phyloP scores from a whole-genome alignment of 78 protist genomes.

The slime mould (Dictyostelium discoideum) region DNA sequence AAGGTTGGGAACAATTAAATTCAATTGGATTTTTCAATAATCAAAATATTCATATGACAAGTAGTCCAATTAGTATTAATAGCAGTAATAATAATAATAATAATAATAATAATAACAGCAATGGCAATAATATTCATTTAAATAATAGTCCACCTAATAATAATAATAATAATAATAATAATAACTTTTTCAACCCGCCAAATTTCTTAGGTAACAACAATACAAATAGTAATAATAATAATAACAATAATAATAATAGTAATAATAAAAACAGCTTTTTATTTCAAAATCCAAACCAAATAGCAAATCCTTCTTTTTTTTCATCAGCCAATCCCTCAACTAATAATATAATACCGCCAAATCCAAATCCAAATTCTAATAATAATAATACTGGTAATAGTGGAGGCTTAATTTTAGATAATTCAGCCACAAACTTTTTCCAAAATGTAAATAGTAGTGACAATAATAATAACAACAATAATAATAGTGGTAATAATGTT shows the following conservation, averaged over 20 bases:
- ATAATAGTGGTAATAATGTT: background rate
- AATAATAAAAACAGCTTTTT: no score
- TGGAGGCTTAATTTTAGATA: background rate
- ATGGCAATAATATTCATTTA: background rate
- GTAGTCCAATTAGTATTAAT: background rate
- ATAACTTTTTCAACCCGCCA: background rate
- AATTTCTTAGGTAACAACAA: background rate
- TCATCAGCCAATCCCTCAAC: background rate
- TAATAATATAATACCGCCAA: background rate
- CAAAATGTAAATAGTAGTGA: background rate
- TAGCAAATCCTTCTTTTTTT: background rate
- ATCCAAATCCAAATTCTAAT: no score
- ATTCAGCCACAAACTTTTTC: background rate
- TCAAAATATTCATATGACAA: background rate
- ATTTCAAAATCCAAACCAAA: background rate
- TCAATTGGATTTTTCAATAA: background rate
- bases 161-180: background rate
- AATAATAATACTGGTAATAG: background rate
- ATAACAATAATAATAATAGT: no score
- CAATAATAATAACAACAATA: background rate
- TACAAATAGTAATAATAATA: no score
- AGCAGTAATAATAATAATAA: background rate
- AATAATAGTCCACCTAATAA: background rate
- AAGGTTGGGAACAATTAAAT: slow-evolving; percentile 57
- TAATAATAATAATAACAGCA: background rate